Percentiles rank a stretch among this genome's conserved stretches.
Conservation (phyloP, 2,329 filamentous ascomycete species). For the Fusarium humuli region DNA sequence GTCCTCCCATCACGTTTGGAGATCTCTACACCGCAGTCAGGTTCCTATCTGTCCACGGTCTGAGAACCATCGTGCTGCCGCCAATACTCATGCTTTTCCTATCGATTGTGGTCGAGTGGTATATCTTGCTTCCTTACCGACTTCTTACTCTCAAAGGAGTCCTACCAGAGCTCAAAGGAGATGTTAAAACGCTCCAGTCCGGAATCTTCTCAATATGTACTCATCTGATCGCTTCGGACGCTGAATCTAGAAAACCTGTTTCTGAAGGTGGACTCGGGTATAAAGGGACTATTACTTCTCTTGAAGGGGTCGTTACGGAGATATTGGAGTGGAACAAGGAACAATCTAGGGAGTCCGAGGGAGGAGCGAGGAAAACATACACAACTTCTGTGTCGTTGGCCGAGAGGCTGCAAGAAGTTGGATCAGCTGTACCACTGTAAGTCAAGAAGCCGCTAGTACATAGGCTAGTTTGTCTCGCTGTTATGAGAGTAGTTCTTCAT, state of each 20-base stretch:
- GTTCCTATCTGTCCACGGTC: slow-evolving; percentile 1
- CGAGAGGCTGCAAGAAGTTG: slow-evolving; percentile 2
- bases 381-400: background rate
- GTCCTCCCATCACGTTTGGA: slow-evolving; percentile 3
- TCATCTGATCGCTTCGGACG: slow-evolving; percentile 4
- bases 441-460: background rate
- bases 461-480: too few species aligned
- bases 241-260: background rate
- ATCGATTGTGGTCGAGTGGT: background rate
- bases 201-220: slow-evolving; percentile 12
- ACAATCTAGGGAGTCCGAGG: background rate
- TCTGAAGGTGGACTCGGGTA: slow-evolving; percentile 3
- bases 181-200: background rate
- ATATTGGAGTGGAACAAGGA: slow-evolving; percentile 10
- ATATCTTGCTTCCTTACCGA: background rate
- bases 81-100: background rate
- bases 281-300: background rate
- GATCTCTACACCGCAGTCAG: slow-evolving; percentile 4
- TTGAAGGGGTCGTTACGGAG: slow-evolving; percentile 3
- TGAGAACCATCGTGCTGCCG: background rate
- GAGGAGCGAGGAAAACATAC: background rate
- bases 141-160: background rate
- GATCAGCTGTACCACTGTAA: background rate
- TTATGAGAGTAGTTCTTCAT: accelerated
- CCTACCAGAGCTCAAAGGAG: background rate